Evolutionary conservation across 140 eudicot genomes (phyloP), one percentile per base, ranked within the genome.

Genomic region (Stevia rebaudiana): DNA sequence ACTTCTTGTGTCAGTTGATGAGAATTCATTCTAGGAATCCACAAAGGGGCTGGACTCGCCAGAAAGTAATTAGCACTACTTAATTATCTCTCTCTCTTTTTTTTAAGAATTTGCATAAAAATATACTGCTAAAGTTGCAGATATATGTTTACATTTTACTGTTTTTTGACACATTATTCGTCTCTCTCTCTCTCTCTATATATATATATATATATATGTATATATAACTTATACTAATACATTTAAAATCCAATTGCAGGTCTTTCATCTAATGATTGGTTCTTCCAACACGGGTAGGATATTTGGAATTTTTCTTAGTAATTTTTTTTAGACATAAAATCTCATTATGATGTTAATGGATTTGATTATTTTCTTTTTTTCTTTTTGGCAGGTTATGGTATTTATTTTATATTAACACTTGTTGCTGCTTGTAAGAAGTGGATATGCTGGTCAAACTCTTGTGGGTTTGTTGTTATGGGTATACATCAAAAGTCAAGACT

Each of bases 381-480:
- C 56, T 37, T 17, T 17, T 23, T 81, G 44, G 67, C 95, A 88
- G 98, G 96, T 65, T 87, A 79, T 71, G 74, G 82, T 73, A 24
- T 81, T 53, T 87, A 87, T 74, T 92, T 92, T 65, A 74, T 81
- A 57, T 75, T 85, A 50, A 88, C 82, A 30, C 85, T 85, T 61
- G 79, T 85, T 79, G 98, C 96, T 66, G 86, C 96, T 62, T 88
- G 96, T 68, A 78, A 88, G 84, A 86, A 82, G 35, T 92, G 96
- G 98, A 60, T 68, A 53, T 87, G 95, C 84, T 92, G 96, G 98
- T 85, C 92, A 52, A 75, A 80, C 63, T 87, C 89, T 9, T 92
- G 98, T 60, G 98, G 98, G 69, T 92, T 92, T 69, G 67, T 91
- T 33, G 78, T 81, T 67, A 85, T 87, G 96, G 98, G 96, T 91